These are phyloP conservation scores for Raddia guianensis DNA, from an alignment of 176 grass and related monocot genomes.

Conservation along the genomic window DNA sequence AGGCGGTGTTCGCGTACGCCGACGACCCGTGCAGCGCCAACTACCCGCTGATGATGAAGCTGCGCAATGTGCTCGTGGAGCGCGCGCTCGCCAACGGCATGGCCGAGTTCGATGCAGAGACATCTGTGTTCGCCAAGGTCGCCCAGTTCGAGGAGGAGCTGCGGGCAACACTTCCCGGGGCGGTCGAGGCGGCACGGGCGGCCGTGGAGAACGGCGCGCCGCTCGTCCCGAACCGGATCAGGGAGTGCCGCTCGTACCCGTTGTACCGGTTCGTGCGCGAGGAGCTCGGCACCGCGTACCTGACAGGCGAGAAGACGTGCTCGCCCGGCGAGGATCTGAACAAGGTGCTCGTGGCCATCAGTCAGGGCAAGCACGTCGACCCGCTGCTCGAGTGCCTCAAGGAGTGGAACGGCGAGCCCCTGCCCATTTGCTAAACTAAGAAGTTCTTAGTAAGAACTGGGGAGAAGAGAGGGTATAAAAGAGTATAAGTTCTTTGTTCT, in stretches of 20 bases:
- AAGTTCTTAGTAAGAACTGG: background rate
- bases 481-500: background rate
- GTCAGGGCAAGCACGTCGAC: conserved; percentile 61
- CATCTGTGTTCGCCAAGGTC: conserved; percentile 65
- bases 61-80: conserved; percentile 65
- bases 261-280: conserved; percentile 51
- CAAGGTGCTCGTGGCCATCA: conserved; percentile 71
- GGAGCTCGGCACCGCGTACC: conserved; percentile 51
- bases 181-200: conserved; percentile 41
- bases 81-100: conserved; percentile 55
- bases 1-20: conserved; percentile 67
- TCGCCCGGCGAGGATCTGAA: conserved; percentile 72
- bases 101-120: conserved; percentile 47
- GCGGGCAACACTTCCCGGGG: conserved; percentile 42
- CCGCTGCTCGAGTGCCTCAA: conserved; percentile 72
- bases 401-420: conserved; percentile 74
- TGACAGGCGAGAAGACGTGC: conserved; percentile 63
- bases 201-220: conserved; percentile 56
- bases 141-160: conserved; percentile 59
- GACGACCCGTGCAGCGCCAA: conserved; percentile 74
- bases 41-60: conserved; percentile 73
- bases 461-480: background rate
- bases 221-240: conserved; percentile 46
- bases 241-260: conserved; percentile 57
- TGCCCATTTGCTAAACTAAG: conserved; percentile 54